Evolutionary conservation across 345 rosid genomes (phyloP).

Genomic region (Streptanthus diversifolius): DNA sequence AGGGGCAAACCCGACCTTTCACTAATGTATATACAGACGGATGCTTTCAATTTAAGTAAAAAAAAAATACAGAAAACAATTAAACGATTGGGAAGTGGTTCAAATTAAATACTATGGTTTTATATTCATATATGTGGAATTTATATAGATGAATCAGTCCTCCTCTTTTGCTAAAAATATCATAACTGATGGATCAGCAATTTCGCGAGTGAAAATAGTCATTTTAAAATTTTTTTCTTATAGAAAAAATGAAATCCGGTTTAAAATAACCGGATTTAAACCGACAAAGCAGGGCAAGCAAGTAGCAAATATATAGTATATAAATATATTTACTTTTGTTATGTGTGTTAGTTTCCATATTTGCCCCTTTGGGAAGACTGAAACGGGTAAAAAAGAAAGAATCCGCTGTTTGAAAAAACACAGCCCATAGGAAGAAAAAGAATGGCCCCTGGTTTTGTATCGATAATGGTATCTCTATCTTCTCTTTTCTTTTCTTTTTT

Average conservation of each 20-base stretch:
- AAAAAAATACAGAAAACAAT: not conserved
- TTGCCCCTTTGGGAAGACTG: conserved; percentile 24
- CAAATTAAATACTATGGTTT: not conserved
- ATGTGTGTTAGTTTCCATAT: not conserved
- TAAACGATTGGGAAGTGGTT: not conserved
- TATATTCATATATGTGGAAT: not conserved
- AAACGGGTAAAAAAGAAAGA: conserved; percentile 23
- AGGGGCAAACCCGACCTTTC: conserved; percentile 15
- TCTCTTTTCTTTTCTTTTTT: not conserved
- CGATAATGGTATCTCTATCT: conserved; percentile 12
- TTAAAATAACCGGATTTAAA: conserved; percentile 10
- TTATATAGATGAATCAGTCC: not conserved
- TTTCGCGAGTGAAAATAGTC: not conserved
- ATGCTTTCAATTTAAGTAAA: not conserved
- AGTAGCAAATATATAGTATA: not conserved
- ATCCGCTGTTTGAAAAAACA: conserved; percentile 33
- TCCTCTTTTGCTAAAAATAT: not conserved
- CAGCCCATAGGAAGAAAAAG: conserved; percentile 29
- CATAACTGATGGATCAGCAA: not conserved
- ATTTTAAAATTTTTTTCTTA: too few relatives aligned
- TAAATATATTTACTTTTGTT: not conserved
- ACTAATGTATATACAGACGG: not conserved
- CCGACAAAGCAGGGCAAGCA: not conserved
- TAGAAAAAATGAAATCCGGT: not conserved
- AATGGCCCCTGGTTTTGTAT: conserved; percentile 38